Evolutionary conservation across 345 rosid genomes (phyloP), one percentile per base, ranked within the genome.

Genomic region (Eucalyptus coolabah): DNA sequence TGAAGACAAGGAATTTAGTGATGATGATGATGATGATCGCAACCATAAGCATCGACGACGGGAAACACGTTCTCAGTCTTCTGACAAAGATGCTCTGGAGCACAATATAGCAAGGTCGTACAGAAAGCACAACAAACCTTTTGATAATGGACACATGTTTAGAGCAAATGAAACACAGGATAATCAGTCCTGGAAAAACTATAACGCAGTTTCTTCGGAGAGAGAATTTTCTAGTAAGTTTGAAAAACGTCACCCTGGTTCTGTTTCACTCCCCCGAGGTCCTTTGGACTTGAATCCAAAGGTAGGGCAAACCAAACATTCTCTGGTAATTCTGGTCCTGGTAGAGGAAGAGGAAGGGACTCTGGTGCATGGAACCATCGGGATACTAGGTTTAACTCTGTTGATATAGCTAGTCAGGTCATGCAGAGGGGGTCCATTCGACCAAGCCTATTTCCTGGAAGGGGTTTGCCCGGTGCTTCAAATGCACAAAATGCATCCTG

Each of bases 21-120:
- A 98, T 88, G 99, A 98, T 77, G 99, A 98, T 89, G 99, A 98
- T 51, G 99, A 98, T 91, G 98, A 97, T 89, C 97, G 98, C 93
- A 98, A 98, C 93, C 99, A 97, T 93, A 98, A 98, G 91, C 99
- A 97, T 91, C 98, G 99, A 60, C 93, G 96, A 89, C 89, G 93
- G 87, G 99, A 96, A 88, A 89, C 95, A 30, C 94, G 91, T 86
- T 94, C 99, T 90, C 96, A 95, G 63, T 96, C 99, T 60, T 87
- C 93, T 89, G 99, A 98, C 87, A 93, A 94, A 93, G 97, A 94
- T 90, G 89, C 94, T 87, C 83, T 92, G 50, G 99, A 95, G 87
- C 95, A 94, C 87, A 90, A 87, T 86, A 91, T 93, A 88, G 88
- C 95, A n/a, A 92, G 96, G 90, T 92, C 98, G 37, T 94, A 93